Evolutionary conservation across 306 rosid species (phyloP).

Genomic region (Myrica gale): DNA sequence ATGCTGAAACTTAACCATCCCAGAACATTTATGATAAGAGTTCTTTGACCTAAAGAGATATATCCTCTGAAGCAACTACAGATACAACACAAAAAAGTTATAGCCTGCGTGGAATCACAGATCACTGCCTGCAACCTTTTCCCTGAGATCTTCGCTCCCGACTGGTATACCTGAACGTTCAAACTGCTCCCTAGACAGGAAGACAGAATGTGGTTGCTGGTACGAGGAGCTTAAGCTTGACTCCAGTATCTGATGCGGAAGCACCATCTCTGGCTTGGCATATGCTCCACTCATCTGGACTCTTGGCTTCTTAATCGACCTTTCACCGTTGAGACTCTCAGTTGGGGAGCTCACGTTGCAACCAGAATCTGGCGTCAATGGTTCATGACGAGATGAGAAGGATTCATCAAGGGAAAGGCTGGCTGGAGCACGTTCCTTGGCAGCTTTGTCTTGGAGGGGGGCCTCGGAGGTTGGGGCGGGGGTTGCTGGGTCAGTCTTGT

Average conservation of each 20-base stretch:
- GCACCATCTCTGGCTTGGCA: constrained; percentile 57
- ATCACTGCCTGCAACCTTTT: constrained; percentile 43
- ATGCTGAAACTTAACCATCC: constrained; percentile 39
- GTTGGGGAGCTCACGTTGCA: constrained; percentile 61
- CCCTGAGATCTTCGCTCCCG: constrained; percentile 43
- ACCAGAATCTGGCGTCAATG: constrained; percentile 84
- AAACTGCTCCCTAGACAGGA: constrained; percentile 52
- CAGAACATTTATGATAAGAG: constrained; percentile 34
- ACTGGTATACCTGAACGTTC: constrained; percentile 50
- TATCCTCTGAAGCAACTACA: constrained; percentile 38
- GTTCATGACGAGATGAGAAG: constrained; percentile 77
- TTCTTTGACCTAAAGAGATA: constrained; percentile 40
- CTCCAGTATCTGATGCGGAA: constrained; percentile 86
- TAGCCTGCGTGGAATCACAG: constrained; percentile 41
- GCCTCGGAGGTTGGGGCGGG: constrained; percentile 81
- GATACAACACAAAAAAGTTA: constrained; percentile 27
- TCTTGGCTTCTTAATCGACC: constrained; percentile 59
- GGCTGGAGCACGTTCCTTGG: constrained; percentile 60
- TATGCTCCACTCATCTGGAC: constrained; percentile 45
- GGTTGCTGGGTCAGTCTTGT: constrained; percentile 86
- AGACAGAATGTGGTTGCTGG: constrained; percentile 51
- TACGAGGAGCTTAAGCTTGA: constrained; percentile 71
- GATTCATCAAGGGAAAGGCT: constrained; percentile 83
- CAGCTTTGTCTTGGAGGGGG: constrained; percentile 59
- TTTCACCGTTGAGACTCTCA: constrained; percentile 63